Conservation (phyloP, 2,329 filamentous ascomycete genomes). For the Fusarium domesticum region DNA sequence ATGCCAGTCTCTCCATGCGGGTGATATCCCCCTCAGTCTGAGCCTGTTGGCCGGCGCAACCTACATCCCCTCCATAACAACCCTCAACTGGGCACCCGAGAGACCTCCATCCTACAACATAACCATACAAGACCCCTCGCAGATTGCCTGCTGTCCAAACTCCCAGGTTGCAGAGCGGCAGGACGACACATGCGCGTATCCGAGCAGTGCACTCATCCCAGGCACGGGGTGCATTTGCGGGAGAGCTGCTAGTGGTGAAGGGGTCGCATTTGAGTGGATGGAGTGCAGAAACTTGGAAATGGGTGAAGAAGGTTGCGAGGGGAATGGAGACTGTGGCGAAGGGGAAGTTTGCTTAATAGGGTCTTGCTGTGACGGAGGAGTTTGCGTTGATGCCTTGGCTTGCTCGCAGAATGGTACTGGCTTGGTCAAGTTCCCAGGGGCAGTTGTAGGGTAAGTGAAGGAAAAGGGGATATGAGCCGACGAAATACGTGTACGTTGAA, state of each 20-base stretch:
- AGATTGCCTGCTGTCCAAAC: constrained; percentile 35
- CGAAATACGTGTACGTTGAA: background rate
- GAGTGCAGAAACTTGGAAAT: constrained; percentile 33
- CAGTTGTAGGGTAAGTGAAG: constrained; percentile 18
- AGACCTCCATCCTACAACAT: constrained; percentile 28
- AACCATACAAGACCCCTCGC: constrained; percentile 34
- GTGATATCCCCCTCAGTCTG: constrained; percentile 33
- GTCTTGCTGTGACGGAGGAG: constrained; percentile 36
- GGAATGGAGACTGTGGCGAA: constrained; percentile 22
- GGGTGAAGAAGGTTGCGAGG: constrained; percentile 28
- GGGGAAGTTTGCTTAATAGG: constrained; percentile 34
- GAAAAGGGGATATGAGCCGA: background rate
- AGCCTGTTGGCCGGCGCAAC: constrained; percentile 34
- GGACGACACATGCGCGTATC: constrained; percentile 31
- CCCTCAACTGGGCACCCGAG: constrained; percentile 31
- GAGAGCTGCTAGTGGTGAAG: constrained; percentile 21
- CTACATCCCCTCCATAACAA: constrained; percentile 28
- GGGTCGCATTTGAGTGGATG: constrained; percentile 33
- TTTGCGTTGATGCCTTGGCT: constrained; percentile 37
- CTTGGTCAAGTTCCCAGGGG: constrained; percentile 24
- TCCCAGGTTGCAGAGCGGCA: constrained; percentile 23
- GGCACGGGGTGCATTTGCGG: constrained; percentile 37
- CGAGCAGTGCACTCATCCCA: constrained; percentile 28
- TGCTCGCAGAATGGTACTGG: constrained; percentile 35
- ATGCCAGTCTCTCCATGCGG: constrained; percentile 34